phyloP scores from a whole-genome alignment of 139 green algal species.

The Trebouxia sp. region DNA sequence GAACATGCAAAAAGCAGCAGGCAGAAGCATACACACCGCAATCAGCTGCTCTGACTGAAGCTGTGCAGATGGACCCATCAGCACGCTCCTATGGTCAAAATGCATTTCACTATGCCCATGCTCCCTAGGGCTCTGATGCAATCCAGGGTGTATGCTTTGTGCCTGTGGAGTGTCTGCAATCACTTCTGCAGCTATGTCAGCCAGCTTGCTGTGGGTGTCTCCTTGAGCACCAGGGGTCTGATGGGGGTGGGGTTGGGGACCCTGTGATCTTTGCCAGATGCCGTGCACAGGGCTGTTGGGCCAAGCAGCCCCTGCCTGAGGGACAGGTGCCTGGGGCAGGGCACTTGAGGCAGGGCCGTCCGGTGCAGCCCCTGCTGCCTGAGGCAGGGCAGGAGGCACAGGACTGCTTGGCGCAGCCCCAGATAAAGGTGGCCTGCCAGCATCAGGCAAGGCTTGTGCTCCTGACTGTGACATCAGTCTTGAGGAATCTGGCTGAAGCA shows the following conservation, averaged over 20 bases:
- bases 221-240: not conserved
- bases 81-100: conserved; percentile 14
- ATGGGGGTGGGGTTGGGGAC: not conserved
- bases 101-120: not conserved
- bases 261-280: not conserved
- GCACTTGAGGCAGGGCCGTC: not conserved
- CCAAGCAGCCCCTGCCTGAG: not conserved
- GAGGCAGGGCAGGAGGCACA: not conserved
- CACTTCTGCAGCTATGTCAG: conserved; percentile 11
- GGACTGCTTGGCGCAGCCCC: not conserved
- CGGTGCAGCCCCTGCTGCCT: not conserved
- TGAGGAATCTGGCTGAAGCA: conserved; percentile 11
- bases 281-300: conserved; percentile 13
- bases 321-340: not conserved
- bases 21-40: too few relatives aligned
- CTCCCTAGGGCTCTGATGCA: not conserved
- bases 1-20: too few relatives aligned
- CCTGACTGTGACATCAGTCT: not conserved
- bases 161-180: not conserved
- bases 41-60: not conserved
- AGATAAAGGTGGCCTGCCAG: not conserved
- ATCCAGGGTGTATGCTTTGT: not conserved
- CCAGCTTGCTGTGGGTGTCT: not conserved
- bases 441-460: too few relatives aligned
- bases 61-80: not conserved